These are phyloP conservation scores for Rhizopus sp. DNA, from an alignment of 371 early-diverging fungal genomes.

Conservation along the genomic window DNA sequence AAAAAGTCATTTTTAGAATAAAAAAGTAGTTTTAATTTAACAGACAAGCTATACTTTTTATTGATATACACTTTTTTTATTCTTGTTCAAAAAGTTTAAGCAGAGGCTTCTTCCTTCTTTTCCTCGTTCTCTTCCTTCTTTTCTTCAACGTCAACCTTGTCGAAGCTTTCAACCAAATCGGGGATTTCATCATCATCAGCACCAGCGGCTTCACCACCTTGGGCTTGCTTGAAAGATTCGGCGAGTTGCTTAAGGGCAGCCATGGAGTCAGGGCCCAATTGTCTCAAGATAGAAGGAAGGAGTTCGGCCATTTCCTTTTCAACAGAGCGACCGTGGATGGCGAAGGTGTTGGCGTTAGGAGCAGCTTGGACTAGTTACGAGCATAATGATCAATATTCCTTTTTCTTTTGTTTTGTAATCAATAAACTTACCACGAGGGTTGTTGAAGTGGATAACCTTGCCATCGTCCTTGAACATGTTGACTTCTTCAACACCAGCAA, in stretches of 20 bases:
- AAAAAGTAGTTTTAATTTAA: no score
- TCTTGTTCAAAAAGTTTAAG: conserved; percentile 11
- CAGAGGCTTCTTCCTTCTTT: conserved; percentile 26
- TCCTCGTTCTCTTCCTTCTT: conserved; percentile 41
- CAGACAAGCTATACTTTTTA: no score
- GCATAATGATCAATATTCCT: background rate
- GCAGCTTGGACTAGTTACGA: conserved; percentile 77
- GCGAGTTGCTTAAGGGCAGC: conserved; percentile 87
- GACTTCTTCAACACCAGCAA: conserved; percentile 92
- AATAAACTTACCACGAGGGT: conserved; percentile 78
- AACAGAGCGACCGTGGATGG: conserved; percentile 85
- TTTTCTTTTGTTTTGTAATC: background rate
- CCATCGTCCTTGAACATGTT: conserved; percentile 98
- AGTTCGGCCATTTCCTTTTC: conserved; percentile 92
- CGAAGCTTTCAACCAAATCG: conserved; percentile 70
- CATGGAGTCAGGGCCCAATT: conserved; percentile 94
- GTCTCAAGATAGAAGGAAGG: conserved; percentile 93
- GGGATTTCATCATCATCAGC: conserved; percentile 75
- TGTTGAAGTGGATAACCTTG: conserved; percentile 89
- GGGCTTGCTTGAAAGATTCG: conserved; percentile 75
- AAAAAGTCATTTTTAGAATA: no score
- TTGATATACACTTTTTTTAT: no score
- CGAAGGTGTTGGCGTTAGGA: conserved; percentile 87
- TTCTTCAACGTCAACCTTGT: conserved; percentile 55
- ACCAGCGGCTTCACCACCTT: conserved; percentile 49